phyloP scores from a whole-genome alignment of 371 early-diverging fungal genomes.

The Massospora cicadina region DNA sequence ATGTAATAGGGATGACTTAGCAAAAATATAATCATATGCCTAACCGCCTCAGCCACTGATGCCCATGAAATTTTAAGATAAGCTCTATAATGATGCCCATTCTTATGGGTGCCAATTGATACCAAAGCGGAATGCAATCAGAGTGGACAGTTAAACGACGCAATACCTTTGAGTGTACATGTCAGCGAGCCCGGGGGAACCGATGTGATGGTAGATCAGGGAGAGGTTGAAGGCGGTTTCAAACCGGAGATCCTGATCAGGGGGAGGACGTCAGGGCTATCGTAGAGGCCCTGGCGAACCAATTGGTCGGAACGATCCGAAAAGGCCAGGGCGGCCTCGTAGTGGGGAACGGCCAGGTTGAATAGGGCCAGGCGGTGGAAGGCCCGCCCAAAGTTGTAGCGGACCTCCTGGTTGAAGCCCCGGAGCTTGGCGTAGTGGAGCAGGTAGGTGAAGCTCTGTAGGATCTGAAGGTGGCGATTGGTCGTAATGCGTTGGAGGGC shows the following conservation, averaged over 20 bases:
- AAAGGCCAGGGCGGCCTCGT: conserved; percentile 44
- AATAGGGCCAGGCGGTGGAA: conserved; percentile 62
- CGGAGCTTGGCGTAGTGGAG: conserved; percentile 38
- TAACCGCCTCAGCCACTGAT: too few relatives aligned
- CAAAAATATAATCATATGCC: too few relatives aligned
- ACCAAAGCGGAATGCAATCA: too few relatives aligned
- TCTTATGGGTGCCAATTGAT: too few relatives aligned
- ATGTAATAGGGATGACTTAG: too few relatives aligned
- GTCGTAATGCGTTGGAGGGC: conserved; percentile 44
- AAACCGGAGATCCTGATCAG: conserved; percentile 22
- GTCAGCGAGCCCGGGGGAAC: conserved; percentile 50
- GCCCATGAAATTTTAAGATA: too few relatives aligned
- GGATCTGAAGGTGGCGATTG: conserved; percentile 46
- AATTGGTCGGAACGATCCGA: conserved; percentile 17
- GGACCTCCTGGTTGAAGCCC: conserved; percentile 41
- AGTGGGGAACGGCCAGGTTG: conserved; percentile 65
- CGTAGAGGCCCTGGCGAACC: neutral
- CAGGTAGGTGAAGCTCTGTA: conserved; percentile 51
- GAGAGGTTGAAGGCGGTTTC: conserved; percentile 71
- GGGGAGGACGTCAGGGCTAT: neutral
- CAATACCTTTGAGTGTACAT: conserved; percentile 39
- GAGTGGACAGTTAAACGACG: conserved; percentile 21
- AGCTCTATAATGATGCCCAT: too few relatives aligned
- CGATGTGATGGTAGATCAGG: conserved; percentile 33
- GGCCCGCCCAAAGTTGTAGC: conserved; percentile 68